Base-by-base conservation (phyloP, 306 rosid species). In the Quillaja saponaria region DNA sequence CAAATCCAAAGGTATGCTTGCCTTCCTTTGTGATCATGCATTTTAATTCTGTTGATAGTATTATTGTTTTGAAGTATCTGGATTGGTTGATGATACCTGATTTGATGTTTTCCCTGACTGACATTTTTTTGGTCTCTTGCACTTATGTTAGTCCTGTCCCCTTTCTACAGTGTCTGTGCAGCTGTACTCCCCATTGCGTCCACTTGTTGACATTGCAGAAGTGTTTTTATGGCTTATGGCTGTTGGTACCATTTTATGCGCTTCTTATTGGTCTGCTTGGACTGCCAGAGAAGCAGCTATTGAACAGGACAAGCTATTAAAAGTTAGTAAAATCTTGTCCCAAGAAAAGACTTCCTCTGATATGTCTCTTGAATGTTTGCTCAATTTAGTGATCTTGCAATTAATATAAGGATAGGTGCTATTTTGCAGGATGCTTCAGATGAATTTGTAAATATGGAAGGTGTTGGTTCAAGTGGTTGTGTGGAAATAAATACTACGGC, bases 221-320 rank as follows among this genome's bases (percentile, higher is more conserved):
- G 96, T 91, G 39, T 91, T 91, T 84, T 53, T 91, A 63, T 91
- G 98, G 98, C 98, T 91, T 40, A 91, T 91, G 98, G 98, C 98
- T 71, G 95, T 88, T 71, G 96, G 95, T 49, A 91, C 98, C 78
- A 85, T 91, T 80, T 71, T 91, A 62, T 81, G 86, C 81, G 90
- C 90, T 44, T 91, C 98, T 35, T 91, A 82, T 78, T 91, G 98
- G 98, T 88, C 98, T 73, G 96, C 96, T 28, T 86, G 98, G 98
- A 82, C 85, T 50, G 85, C 96, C 44, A 73, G 90, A 77, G 98
- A 91, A 84, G 90, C 90, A 39, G 87, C 85, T 64, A 78, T 88
- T 52, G 98, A 91, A 78, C 84, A 71, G 64, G 96, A 91, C 68
- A 88, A 88, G 81, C 90, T 91, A 52, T 69, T 85, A 69, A 92